Percentiles rank a stretch among this genome's conserved stretches.
Evolutionary conservation across 208 protist species (phyloP).

Genomic region (Vickermania spadyakhi): DNA sequence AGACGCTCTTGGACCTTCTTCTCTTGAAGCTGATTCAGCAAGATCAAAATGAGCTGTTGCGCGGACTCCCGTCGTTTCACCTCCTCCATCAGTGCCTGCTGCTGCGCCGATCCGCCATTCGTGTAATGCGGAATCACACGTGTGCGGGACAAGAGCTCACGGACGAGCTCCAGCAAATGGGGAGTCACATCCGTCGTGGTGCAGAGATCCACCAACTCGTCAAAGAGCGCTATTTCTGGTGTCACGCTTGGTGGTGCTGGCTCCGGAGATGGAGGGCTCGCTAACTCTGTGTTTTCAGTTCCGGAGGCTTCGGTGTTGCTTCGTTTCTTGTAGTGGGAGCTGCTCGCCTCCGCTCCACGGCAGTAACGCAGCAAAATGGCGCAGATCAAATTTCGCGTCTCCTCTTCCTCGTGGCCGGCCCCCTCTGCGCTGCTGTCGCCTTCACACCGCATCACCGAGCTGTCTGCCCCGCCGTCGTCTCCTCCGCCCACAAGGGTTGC

Average conservation of each 20-base stretch:
- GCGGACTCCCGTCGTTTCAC: conserved; percentile 37
- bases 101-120: conserved; percentile 1
- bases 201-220: conserved; percentile 27
- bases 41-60: conserved; percentile 49
- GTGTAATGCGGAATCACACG: conserved; percentile 15
- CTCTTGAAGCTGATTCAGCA: conserved; percentile 46
- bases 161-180: conserved; percentile 32
- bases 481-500: neutral
- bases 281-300: neutral
- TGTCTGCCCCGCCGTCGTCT: neutral
- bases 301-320: neutral
- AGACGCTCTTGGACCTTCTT: conserved; percentile 26
- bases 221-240: conserved; percentile 28
- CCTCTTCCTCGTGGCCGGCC: conserved; percentile 14
- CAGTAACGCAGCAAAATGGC: conserved; percentile 45
- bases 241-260: neutral
- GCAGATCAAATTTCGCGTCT: conserved; percentile 41
- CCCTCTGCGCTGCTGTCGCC: neutral
- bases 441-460: neutral
- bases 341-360: conserved; percentile 8
- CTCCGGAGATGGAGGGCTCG: neutral
- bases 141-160: conserved; percentile 46
- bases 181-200: conserved; percentile 23
- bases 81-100: neutral
- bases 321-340: conserved; percentile 15